phyloP scores from a whole-genome alignment of 345 rosid species.

The Salix brachista region DNA sequence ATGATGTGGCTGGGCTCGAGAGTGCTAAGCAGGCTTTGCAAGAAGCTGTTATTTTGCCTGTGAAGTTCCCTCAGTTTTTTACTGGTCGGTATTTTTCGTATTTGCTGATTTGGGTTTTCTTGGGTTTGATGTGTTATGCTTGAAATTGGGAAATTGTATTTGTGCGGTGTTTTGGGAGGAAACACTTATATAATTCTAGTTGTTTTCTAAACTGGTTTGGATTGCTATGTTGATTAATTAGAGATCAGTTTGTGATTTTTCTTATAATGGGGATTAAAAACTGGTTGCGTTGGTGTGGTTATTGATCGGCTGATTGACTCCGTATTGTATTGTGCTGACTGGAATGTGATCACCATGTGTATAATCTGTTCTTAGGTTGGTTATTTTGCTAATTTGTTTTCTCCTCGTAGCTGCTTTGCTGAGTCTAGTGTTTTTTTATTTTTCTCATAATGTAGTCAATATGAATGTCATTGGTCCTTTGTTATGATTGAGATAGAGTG shows the following conservation, averaged over 20 bases:
- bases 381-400: neutral
- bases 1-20: constrained; percentile 90
- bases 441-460: too few relatives aligned
- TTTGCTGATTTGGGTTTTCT: neutral
- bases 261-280: neutral
- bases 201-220: neutral
- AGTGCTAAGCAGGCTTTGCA: constrained; percentile 87
- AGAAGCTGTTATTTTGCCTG: constrained; percentile 95
- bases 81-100: constrained; percentile 45
- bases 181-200: neutral
- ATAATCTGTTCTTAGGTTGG: neutral
- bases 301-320: neutral
- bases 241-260: neutral
- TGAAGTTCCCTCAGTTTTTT: constrained; percentile 91
- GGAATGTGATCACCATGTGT: neutral
- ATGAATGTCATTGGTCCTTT: too few relatives aligned
- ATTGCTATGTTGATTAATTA: neutral
- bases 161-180: neutral
- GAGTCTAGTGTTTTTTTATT: too few relatives aligned
- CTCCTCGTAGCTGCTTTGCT: neutral
- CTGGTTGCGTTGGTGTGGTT: neutral
- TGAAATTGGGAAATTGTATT: neutral
- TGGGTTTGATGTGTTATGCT: neutral
- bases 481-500: too few relatives aligned
- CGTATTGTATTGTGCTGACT: neutral